Evolutionary conservation across 148 eudicot genomes (phyloP).

Genomic region (Chenopodium quinoa): DNA sequence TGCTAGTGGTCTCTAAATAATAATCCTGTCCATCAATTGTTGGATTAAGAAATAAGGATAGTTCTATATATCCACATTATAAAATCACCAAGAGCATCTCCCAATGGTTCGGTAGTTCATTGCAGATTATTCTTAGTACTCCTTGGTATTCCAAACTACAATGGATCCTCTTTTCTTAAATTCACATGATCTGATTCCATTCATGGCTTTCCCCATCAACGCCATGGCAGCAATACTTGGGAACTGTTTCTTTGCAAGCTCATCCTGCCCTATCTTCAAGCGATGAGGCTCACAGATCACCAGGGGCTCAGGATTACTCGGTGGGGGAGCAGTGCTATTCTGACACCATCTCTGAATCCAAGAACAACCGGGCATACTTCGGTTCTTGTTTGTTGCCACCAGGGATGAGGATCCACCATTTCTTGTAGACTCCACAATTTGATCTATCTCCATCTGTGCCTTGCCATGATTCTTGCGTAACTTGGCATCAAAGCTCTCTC

Average conservation of each 20-base stretch:
- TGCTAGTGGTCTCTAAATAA: not conserved
- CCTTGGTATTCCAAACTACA: slow-evolving; percentile 67
- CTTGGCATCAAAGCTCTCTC: slow-evolving; percentile 23
- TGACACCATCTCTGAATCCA: slow-evolving; percentile 86
- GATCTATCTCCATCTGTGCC: slow-evolving; percentile 22
- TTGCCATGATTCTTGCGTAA: slow-evolving; percentile 24
- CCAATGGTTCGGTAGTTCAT: not conserved
- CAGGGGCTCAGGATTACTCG: slow-evolving; percentile 39
- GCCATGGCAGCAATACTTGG: slow-evolving; percentile 90
- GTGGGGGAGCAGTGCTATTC: slow-evolving; percentile 16
- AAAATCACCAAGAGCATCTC: slow-evolving; percentile 6
- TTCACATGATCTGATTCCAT: slow-evolving; percentile 56
- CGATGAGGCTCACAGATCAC: slow-evolving; percentile 61
- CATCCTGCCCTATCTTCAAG: slow-evolving; percentile 45
- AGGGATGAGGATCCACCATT: slow-evolving; percentile 24
- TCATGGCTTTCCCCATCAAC: slow-evolving; percentile 75
- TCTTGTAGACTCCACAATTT: slow-evolving; percentile 17
- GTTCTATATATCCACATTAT: not conserved
- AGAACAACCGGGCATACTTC: slow-evolving; percentile 43
- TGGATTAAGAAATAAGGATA: not conserved
- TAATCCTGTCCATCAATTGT: not conserved
- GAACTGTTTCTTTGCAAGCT: slow-evolving; percentile 55
- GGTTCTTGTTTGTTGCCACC: slow-evolving; percentile 22
- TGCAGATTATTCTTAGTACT: slow-evolving; percentile 23
- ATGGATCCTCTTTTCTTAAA: slow-evolving; percentile 57